phyloP scores from a whole-genome alignment of 306 rosid species.

The Macrotyloma uniflorum region DNA sequence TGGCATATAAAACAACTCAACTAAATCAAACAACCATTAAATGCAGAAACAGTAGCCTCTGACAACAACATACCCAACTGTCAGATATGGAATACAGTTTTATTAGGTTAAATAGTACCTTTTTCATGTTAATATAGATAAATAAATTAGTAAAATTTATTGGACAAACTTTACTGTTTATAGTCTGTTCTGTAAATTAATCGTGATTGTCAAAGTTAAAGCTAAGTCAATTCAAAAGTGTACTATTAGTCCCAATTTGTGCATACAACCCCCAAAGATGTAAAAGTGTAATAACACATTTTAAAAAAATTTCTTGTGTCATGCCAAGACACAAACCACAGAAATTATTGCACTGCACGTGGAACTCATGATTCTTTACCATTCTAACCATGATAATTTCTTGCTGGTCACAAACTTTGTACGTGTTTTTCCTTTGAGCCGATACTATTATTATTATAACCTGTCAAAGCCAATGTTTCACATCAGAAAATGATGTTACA shows the following conservation, averaged over 20 bases:
- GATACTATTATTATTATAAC: not conserved
- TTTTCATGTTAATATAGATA: too few species aligned
- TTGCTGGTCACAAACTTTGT: slow-evolving; percentile 5
- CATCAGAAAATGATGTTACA: slow-evolving; percentile 45
- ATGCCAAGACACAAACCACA: slow-evolving; percentile 12
- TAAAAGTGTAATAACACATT: too few species aligned
- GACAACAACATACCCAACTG: not conserved
- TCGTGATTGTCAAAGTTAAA: not conserved
- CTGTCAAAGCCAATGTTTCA: slow-evolving; percentile 21
- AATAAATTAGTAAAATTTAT: too few species aligned
- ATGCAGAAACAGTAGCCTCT: not conserved
- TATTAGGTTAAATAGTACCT: too few species aligned
- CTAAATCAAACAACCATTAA: too few species aligned
- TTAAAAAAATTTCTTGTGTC: not conserved
- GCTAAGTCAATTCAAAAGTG: not conserved
- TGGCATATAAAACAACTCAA: not conserved
- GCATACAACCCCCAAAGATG: not conserved
- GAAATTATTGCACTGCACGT: slow-evolving; percentile 18
- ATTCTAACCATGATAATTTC: not conserved
- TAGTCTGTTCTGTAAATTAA: too few species aligned
- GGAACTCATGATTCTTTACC: slow-evolving; percentile 12
- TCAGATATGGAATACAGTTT: too few species aligned
- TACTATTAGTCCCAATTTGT: not conserved
- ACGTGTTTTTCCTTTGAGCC: not conserved
- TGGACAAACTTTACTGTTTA: too few species aligned